Evolutionary conservation across 2,329 filamentous ascomycete genomes (phyloP).

Genomic region (Cladophialophora carrionii): DNA sequence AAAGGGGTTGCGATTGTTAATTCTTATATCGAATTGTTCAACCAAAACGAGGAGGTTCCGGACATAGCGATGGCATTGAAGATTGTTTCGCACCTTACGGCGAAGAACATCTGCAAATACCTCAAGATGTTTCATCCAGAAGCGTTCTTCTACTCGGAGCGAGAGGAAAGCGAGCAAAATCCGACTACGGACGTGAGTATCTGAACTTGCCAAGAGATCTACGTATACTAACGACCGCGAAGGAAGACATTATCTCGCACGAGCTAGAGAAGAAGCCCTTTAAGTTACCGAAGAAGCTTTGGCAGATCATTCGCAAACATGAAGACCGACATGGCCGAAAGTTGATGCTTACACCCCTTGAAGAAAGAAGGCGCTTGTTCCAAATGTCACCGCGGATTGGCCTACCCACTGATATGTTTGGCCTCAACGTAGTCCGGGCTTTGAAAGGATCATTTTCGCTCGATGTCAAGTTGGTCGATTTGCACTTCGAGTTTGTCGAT

Average conservation of each 20-base stretch:
- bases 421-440: slow-evolving; percentile 24
- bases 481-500: slow-evolving; percentile 36
- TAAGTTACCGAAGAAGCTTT: slow-evolving; percentile 20
- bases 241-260: slow-evolving; percentile 22
- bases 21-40: slow-evolving; percentile 35
- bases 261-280: slow-evolving; percentile 12
- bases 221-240: not conserved
- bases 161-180: slow-evolving; percentile 3
- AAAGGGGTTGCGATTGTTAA: slow-evolving; percentile 12
- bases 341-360: slow-evolving; percentile 20
- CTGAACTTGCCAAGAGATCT: not conserved
- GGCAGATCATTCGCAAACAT: slow-evolving; percentile 19
- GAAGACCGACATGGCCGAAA: not conserved
- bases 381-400: slow-evolving; percentile 18
- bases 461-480: slow-evolving; percentile 24
- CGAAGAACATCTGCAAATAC: slow-evolving; percentile 33
- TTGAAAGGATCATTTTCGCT: slow-evolving; percentile 35
- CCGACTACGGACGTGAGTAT: slow-evolving; percentile 3
- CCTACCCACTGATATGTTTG: slow-evolving; percentile 27
- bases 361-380: slow-evolving; percentile 29
- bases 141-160: slow-evolving; percentile 18
- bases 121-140: slow-evolving; percentile 10
- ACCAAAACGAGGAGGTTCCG: slow-evolving; percentile 27
- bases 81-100: slow-evolving; percentile 21
- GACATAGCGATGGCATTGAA: slow-evolving; percentile 31